Evolutionary conservation across 345 rosid species (phyloP).

Genomic region (sweet orange (Citrus sinensis)): DVS_A1.0 CM039166.1:392001-392500

Average conservation of each 20-base stretch:
- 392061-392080: background rate
- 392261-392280: background rate
- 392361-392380: background rate
- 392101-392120: background rate
- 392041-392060: background rate
- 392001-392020: background rate
- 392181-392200: background rate
- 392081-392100: background rate
- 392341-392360: background rate
- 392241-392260: too few relatives aligned
- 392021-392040: background rate
- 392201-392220: background rate
- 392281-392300: background rate
- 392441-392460: too few relatives aligned
- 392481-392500: too few relatives aligned
- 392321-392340: background rate
- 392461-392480: rapidly evolving
- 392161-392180: background rate
- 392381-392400: background rate
- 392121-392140: background rate
- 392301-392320: background rate
- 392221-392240: too few relatives aligned
- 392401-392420: background rate
- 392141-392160: background rate
- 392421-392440: too few relatives aligned